phyloP scores from a whole-genome alignment of 164 flowering plant species.

The Santalum album region DNA sequence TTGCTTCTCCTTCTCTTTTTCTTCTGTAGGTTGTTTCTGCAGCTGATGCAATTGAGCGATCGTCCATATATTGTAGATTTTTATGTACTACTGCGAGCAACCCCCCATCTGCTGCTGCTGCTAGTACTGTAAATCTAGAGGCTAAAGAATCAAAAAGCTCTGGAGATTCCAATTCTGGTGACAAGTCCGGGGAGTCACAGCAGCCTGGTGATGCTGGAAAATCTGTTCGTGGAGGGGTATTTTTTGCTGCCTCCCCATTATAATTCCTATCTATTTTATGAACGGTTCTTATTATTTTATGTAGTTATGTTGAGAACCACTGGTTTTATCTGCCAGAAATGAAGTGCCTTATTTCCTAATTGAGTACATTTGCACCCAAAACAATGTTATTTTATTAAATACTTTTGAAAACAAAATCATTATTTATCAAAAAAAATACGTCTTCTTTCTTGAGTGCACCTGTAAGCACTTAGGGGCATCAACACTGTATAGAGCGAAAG shows the following conservation, averaged over 20 bases:
- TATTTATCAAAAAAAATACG: too few relatives aligned
- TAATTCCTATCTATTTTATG: neutral
- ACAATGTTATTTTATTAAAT: too few relatives aligned
- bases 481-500: too few relatives aligned
- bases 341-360: too few relatives aligned
- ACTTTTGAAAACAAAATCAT: too few relatives aligned
- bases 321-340: too few relatives aligned
- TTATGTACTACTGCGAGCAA: neutral
- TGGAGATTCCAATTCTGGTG: slow-evolving; percentile 16
- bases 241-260: neutral
- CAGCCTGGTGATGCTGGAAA: slow-evolving; percentile 42
- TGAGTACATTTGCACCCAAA: too few relatives aligned
- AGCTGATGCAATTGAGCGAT: slow-evolving; percentile 2
- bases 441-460: too few relatives aligned
- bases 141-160: slow-evolving; percentile 4
- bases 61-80: slow-evolving; percentile 6
- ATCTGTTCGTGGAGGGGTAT: slow-evolving; percentile 73
- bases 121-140: slow-evolving; percentile 9
- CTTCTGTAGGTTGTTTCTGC: slow-evolving; percentile 8
- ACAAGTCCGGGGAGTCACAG: slow-evolving; percentile 29
- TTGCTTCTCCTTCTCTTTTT: too few relatives aligned
- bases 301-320: neutral
- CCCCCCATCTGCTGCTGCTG: neutral
- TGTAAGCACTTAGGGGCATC: too few relatives aligned
- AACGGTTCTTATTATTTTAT: neutral